Base-by-base conservation (phyloP, 2,329 filamentous ascomycete species). In the Epichloe elymi region DNA sequence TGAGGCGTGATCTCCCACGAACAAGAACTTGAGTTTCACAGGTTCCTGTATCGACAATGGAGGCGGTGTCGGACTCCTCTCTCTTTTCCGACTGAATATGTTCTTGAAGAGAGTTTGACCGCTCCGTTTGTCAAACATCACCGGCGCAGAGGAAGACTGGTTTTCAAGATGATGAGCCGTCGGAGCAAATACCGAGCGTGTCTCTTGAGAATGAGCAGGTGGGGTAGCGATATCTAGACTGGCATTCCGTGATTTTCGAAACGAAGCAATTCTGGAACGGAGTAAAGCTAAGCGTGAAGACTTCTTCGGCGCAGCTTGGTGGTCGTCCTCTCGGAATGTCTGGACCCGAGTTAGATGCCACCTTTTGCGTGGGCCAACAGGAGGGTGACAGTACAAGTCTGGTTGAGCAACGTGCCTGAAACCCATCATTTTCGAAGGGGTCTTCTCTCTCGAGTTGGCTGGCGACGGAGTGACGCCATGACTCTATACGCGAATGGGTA, bases 391-490 rank as follows among this genome's bases (percentile, higher is more conserved):
- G 38, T 30, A 65, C 65, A 11, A 65, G 54, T 38, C 63, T 61
- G 5, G 64, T 67, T 0, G 57, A 50, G 17, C 64, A 63, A 3
- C 65, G 60, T 15, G 57, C 56, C 2, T 56, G 59, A 20, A 67
- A 67, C 0, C 60, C 62, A 46, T 69, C 65, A 8, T 61, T 61
- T 11, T 56, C 58, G 43, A 70, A 70, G 0, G 67, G 67, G 67
- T 67, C 63, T 4, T 63, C 59, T 20, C 66, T 59, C 15, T 69
- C 65, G 7, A 65, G 53, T 15, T 61, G 61, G 39, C 62, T 65
- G 12, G 67, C 67, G 20, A 70, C 62, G 12, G 61, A 63, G 30
- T 58, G 57, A 4, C 67, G 60, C 67, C 67, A 70, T 1, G 59
- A 58, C 39, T 66, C 59, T 49, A 68, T 61, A 8, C 55, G 55